Evolutionary conservation across 2,329 filamentous ascomycete species (phyloP).

Genomic region (Aspergillus quadrilineatus): DNA sequence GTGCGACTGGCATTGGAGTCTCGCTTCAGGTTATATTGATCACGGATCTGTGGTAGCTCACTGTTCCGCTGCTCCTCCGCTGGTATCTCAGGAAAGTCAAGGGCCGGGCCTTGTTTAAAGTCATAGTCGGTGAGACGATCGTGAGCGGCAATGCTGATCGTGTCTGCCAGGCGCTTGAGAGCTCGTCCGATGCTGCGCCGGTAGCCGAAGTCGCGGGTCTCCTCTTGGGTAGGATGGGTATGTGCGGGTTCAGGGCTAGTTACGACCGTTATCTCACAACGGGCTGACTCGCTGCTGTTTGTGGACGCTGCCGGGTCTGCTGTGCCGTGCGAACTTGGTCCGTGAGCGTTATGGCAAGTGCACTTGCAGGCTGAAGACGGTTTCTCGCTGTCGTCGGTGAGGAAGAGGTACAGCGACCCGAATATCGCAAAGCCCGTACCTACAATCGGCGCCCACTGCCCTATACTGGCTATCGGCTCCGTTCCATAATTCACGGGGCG

Average conservation of each 20-base stretch:
- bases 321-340: neutral
- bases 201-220: neutral
- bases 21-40: neutral
- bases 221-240: neutral
- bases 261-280: neutral
- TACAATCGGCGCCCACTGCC: conserved; percentile 7
- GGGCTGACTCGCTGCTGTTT: neutral
- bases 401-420: conserved; percentile 2
- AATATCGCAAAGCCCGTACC: conserved; percentile 1
- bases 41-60: neutral
- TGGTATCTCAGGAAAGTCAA: conserved; percentile 3
- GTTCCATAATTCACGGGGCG: neutral
- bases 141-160: neutral
- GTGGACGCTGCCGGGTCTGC: neutral
- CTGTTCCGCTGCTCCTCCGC: neutral
- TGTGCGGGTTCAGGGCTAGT: neutral
- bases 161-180: neutral
- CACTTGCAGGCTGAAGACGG: neutral
- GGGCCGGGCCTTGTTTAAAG: neutral
- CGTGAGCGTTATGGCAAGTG: neutral
- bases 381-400: neutral
- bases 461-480: conserved; percentile 3
- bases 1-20: neutral
- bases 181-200: neutral
- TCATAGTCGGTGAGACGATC: conserved; percentile 1